These are phyloP conservation scores for Cystobasidiaceae sp. DNA, from an alignment of 1,284 basidiomycete genomes.

Conservation along the genomic window DNA sequence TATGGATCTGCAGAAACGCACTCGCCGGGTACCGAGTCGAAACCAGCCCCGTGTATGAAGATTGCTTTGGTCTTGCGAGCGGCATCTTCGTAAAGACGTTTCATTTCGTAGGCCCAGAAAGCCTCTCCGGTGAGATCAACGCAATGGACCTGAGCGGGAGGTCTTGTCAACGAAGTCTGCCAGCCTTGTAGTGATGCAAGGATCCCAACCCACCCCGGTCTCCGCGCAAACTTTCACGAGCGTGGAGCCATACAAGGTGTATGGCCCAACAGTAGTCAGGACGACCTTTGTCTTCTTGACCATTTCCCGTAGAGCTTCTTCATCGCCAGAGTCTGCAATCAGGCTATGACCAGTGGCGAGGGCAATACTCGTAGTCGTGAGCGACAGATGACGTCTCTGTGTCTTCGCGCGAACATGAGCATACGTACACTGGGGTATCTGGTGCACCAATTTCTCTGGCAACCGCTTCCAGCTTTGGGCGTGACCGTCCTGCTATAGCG, in stretches of 20 bases:
- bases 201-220: conserved; percentile 33
- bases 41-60: conserved; percentile 38
- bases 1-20: neutral
- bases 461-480: conserved; percentile 33
- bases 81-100: conserved; percentile 23
- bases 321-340: conserved; percentile 37
- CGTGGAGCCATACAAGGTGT: conserved; percentile 34
- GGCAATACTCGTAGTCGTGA: neutral
- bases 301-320: conserved; percentile 61
- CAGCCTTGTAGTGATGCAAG: no score
- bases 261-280: conserved; percentile 38
- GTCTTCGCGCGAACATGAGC: neutral
- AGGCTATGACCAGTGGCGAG: no score
- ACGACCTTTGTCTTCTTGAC: conserved; percentile 52
- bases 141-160: conserved; percentile 30
- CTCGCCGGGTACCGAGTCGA: conserved; percentile 42
- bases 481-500: conserved; percentile 36
- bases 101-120: conserved; percentile 35
- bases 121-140: conserved; percentile 39
- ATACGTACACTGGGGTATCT: conserved; percentile 16
- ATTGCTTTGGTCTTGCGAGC: conserved; percentile 36
- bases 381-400: neutral
- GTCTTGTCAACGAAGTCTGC: neutral
- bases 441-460: conserved; percentile 29
- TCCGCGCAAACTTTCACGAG: conserved; percentile 40